phyloP scores from a whole-genome alignment of 2,329 filamentous ascomycete species.

The Fusarium pilosicola region DNA sequence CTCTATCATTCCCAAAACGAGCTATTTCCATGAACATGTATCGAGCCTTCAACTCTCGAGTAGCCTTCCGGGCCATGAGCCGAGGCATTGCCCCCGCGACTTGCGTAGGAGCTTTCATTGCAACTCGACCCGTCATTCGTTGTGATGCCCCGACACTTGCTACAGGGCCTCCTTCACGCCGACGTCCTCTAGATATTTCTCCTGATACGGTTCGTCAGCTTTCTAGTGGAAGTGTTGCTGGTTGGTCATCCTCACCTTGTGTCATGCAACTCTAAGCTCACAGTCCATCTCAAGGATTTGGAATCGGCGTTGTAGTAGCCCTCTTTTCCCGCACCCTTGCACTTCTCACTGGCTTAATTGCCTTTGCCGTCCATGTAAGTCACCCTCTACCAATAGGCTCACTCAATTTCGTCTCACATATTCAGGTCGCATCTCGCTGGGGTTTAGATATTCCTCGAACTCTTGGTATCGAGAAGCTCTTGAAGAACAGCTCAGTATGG shows the following conservation, averaged over 20 bases:
- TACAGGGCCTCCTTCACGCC: slow-evolving; percentile 26
- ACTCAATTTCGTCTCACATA: slow-evolving; percentile 14
- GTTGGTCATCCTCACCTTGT: slow-evolving; percentile 46
- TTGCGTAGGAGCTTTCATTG: slow-evolving; percentile 42
- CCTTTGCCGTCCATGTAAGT: slow-evolving; percentile 71
- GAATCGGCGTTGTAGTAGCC: slow-evolving; percentile 72
- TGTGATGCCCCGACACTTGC: slow-evolving; percentile 44
- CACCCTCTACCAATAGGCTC: neutral
- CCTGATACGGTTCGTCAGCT: slow-evolving; percentile 57
- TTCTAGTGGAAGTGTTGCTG: slow-evolving; percentile 64
- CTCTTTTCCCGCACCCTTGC: slow-evolving; percentile 78
- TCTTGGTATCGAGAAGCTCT: slow-evolving; percentile 50
- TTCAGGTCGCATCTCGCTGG: slow-evolving; percentile 55
- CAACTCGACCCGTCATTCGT: slow-evolving; percentile 41
- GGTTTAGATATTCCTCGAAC: slow-evolving; percentile 54
- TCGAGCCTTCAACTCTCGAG: slow-evolving; percentile 35
- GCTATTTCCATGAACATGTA: slow-evolving; percentile 28
- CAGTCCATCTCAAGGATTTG: slow-evolving; percentile 60
- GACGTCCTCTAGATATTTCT: slow-evolving; percentile 37
- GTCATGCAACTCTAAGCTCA: neutral
- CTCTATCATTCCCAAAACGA: neutral
- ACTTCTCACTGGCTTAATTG: slow-evolving; percentile 71
- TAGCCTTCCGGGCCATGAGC: slow-evolving; percentile 41
- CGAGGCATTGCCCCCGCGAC: slow-evolving; percentile 43
- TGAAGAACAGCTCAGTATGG: slow-evolving; percentile 54